A percentile compares a stretch with the other conserved stretches of the same genome.
Conservation (phyloP, 345 rosid species). For the Eucalyptus melliodora region DNA sequence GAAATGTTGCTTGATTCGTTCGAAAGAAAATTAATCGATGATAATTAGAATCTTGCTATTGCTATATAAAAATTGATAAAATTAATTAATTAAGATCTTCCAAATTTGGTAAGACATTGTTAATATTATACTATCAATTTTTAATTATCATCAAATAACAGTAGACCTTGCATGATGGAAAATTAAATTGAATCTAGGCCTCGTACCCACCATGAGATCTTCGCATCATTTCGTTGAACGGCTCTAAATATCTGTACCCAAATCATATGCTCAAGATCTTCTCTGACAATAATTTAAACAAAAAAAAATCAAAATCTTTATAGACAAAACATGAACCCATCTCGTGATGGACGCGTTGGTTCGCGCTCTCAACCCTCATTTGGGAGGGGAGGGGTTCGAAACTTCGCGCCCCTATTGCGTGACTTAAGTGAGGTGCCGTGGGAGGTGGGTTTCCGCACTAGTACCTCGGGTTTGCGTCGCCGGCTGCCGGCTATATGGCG, state of each 20-base stretch:
- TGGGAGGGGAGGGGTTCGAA: too few relatives aligned
- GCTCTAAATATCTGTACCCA: too few relatives aligned
- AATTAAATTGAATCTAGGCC: not conserved
- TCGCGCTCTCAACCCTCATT: too few relatives aligned
- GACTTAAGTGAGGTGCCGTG: too few relatives aligned
- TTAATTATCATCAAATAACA: not conserved
- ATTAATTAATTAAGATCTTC: not conserved
- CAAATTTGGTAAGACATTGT: not conserved
- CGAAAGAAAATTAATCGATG: not conserved
- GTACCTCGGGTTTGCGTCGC: too few relatives aligned
- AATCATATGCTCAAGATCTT: not conserved
- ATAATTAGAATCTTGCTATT: not conserved
- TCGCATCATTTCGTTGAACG: not conserved
- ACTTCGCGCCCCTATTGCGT: too few relatives aligned
- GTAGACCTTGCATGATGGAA: not conserved
- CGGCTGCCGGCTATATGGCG: too few relatives aligned
- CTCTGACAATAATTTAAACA: not conserved
- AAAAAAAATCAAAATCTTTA: not conserved
- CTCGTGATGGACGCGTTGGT: fast-evolving
- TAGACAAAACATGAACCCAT: not conserved
- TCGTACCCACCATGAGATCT: not conserved
- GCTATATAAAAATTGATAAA: not conserved
- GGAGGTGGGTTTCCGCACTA: too few relatives aligned
- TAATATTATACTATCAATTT: not conserved
- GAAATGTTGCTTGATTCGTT: not conserved